Evolutionary conservation across 768 basidiomycete genomes (phyloP), one percentile per base, ranked within the genome.

Genomic region (Serendipita sp.): DNA sequence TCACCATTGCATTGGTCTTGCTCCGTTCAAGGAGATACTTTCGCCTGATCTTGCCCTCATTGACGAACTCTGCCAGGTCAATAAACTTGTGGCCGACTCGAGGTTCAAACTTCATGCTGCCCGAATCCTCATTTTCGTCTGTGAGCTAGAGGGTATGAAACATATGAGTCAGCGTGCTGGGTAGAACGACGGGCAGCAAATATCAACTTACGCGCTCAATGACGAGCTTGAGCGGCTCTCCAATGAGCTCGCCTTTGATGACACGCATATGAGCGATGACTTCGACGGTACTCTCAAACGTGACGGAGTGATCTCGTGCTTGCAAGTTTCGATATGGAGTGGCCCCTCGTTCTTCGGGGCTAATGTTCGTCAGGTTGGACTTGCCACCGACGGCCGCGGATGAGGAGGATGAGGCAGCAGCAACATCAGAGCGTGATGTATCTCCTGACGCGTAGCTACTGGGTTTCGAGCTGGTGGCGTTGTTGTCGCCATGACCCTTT

Each of bases 41-140:
- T 16, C 89, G 78, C 8, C 82, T 82, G 30, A 88, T 78, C 8
- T 72, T 68, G 41, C 84, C 81, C 1, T 75, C 81, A 54, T 79
- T 78, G 13, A 83, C 85, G 68, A 89, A 91, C 70, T 89, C 85
- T 0, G 89, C 84, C 1, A 91, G 77, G 70, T 91, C 85, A 65
- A 91, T 77, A 68, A 81, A 78, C 4, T 89, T 78, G 3, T 77
- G 78, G 2, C 88, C 89, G 1, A 89, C 76, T 4, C 81, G 79
- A 2, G 83, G 82, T 64, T 85, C 82, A 15, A 77, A 60, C 32
- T 60, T 60, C 28, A 32, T 60, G 16, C 10, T 38, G 16, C 56
- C 56, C 56, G 35, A 32, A 10, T 30, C 35, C 32, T 36, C 56
- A 36, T n/a, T 60, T 35, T 60, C 56, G 16, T 60, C 56, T 35